Base-by-base conservation (phyloP, 1,139 yeast species). In the Magnusiomyces magnusii region DNA sequence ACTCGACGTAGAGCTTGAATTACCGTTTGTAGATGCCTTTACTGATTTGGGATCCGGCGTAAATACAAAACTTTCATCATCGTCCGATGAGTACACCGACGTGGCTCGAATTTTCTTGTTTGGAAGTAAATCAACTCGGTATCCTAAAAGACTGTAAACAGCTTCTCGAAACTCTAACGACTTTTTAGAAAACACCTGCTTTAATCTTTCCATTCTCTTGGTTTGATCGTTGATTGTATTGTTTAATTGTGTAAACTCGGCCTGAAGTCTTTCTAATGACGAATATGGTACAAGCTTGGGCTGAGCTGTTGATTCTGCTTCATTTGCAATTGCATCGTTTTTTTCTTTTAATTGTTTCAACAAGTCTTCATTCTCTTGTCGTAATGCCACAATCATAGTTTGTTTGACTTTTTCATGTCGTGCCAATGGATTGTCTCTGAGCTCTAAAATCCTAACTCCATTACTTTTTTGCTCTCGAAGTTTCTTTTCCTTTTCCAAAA, bases 111-210 rank as follows among this genome's bases (percentile, higher is more conserved):
- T 81, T 66, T 86, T 86, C 31, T 83, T 79, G 47, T 86, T 81
- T 7, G 85, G 84, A 57, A 85, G 72, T 62, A 89, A 86, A 68
- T 88, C 96, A 31, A 91, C 75, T 42, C 81, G 80, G 71, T 83
- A 90, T 0, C 97, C 97, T 59, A 90, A 77, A 50, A 87, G 77
- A 15, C 85, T 78, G 55, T 85, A 83, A 0, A 90, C 84, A 0
- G 86, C 82, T 42, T 85, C 83, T 41, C 90, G 75, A 57, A 88
- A 84, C 67, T 88, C 95, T 47, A 79, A 74, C n/a, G 95, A 85
- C 69, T 87, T 87, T 60, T 81, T 80, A n/a, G 83, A 73, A 68
- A 84, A 90, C 17, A 82, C 80, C 63, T 84, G 84, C 65, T 79
- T 81, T 59, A 90, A 76, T 52, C 97, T 75, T 36, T 73, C 76